Evolutionary conservation across 2,329 filamentous ascomycete species (phyloP).

Genomic region (Trichoderma sp.): DNA sequence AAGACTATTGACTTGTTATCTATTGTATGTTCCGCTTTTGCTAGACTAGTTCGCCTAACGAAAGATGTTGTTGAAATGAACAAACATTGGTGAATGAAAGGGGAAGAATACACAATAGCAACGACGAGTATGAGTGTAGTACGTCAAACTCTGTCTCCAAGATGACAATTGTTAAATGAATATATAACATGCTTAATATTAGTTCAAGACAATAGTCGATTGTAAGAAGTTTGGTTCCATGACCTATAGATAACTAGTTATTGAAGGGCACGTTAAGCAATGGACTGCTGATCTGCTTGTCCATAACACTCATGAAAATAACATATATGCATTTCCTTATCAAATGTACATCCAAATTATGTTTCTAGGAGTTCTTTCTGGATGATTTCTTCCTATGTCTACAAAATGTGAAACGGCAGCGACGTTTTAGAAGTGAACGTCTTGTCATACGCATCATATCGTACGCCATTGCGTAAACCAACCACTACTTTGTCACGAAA

Average conservation of each 20-base stretch:
- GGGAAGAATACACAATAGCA: neutral
- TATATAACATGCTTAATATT: rapidly evolving
- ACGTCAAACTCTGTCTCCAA: neutral
- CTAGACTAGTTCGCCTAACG: neutral
- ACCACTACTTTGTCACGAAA: neutral
- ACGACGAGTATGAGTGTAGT: neutral
- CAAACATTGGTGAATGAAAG: neutral
- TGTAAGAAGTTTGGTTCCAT: neutral
- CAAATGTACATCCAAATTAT: neutral
- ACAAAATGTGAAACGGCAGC: neutral
- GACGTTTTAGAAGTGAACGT: neutral
- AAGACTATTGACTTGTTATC: neutral
- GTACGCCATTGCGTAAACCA: neutral
- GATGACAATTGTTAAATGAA: neutral
- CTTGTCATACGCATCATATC: neutral
- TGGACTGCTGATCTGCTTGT: neutral
- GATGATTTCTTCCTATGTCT: neutral
- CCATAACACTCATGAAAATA: neutral
- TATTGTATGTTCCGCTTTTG: neutral
- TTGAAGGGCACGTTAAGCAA: neutral
- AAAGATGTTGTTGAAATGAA: neutral
- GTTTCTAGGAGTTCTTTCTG: rapidly evolving
- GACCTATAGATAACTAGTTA: neutral
- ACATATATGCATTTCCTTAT: neutral
- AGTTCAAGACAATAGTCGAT: neutral